Evolutionary conservation across 2,329 filamentous ascomycete genomes (phyloP).

Genomic region (Trichoderma koningiopsis): DNA sequence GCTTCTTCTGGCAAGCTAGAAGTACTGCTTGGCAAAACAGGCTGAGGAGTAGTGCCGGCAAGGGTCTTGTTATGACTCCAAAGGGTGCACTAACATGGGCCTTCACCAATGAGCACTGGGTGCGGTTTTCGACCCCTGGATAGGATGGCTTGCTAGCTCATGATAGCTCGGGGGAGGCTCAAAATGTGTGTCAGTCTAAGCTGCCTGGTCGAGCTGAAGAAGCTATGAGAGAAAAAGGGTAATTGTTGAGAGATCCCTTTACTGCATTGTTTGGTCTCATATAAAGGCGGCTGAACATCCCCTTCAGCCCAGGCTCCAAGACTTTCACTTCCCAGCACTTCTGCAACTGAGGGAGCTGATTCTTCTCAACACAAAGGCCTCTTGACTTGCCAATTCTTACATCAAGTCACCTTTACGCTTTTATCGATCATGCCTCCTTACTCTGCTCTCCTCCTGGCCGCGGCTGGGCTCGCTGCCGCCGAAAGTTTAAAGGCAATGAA

Average conservation of each 20-base stretch:
- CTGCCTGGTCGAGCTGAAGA: background rate
- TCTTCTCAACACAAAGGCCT: background rate
- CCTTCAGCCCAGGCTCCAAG: background rate
- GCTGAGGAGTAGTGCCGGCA: slow-evolving; percentile 22
- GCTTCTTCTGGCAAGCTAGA: background rate
- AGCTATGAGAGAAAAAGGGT: background rate
- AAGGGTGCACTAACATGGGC: background rate
- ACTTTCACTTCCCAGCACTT: background rate
- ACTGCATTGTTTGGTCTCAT: background rate
- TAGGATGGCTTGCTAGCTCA: slow-evolving; percentile 2
- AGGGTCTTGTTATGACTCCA: slow-evolving; percentile 13
- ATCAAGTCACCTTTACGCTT: slow-evolving; percentile 13
- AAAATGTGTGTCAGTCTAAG: background rate
- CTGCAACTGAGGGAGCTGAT: background rate
- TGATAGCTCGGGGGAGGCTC: slow-evolving; percentile 16
- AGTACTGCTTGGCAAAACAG: slow-evolving; percentile 12
- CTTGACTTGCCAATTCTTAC: background rate
- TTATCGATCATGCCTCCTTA: slow-evolving; percentile 32
- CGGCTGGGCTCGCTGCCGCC: slow-evolving; percentile 33
- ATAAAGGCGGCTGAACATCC: background rate
- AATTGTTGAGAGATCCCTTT: background rate
- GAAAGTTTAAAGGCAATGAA: slow-evolving; percentile 15
- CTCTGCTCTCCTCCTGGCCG: slow-evolving; percentile 34
- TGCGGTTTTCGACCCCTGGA: slow-evolving; percentile 13
- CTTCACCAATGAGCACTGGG: slow-evolving; percentile 7